A percentile compares a stretch with the other conserved stretches of the same genome.
Conservation (phyloP, 306 rosid genomes). For the Ceratonia siliqua region DNA sequence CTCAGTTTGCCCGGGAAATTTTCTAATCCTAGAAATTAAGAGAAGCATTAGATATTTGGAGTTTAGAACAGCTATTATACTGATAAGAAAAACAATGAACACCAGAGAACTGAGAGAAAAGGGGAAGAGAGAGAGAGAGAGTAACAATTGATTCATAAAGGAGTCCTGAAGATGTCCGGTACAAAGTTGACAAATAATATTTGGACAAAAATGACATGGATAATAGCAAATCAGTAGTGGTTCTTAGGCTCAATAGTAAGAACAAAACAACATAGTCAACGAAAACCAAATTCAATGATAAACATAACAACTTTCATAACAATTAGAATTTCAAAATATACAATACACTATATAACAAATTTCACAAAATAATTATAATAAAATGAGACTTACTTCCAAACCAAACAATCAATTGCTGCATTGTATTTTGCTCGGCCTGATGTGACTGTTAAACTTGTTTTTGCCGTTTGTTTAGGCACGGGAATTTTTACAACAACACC, state of each 20-base stretch:
- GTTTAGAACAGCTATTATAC: not conserved
- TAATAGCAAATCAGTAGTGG: not conserved
- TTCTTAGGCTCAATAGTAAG: not conserved
- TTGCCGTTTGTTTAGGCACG: slow-evolving; percentile 91
- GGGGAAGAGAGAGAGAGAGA: not conserved
- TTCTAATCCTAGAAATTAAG: slow-evolving; percentile 60
- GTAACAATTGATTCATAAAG: not conserved
- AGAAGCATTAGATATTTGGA: not conserved
- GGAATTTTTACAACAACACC: slow-evolving; percentile 92
- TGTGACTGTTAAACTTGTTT: slow-evolving; percentile 84
- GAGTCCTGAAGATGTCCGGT: not conserved
- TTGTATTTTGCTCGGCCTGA: slow-evolving; percentile 93
- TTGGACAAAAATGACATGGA: not conserved
- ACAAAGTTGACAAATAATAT: not conserved
- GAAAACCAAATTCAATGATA: not conserved
- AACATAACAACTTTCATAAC: not conserved
- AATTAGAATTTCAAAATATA: not conserved
- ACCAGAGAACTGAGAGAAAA: not conserved
- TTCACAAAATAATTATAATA: slow-evolving; percentile 9
- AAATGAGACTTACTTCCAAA: slow-evolving; percentile 76
- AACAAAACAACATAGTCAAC: not conserved
- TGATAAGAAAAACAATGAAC: slow-evolving; percentile 9
- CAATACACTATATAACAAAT: not conserved
- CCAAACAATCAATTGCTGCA: slow-evolving; percentile 88
- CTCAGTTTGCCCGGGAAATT: slow-evolving; percentile 93